These are phyloP conservation scores for Corinectria fuckeliana DNA, from an alignment of 2,329 filamentous ascomycete species.

Conservation along the genomic window DNA sequence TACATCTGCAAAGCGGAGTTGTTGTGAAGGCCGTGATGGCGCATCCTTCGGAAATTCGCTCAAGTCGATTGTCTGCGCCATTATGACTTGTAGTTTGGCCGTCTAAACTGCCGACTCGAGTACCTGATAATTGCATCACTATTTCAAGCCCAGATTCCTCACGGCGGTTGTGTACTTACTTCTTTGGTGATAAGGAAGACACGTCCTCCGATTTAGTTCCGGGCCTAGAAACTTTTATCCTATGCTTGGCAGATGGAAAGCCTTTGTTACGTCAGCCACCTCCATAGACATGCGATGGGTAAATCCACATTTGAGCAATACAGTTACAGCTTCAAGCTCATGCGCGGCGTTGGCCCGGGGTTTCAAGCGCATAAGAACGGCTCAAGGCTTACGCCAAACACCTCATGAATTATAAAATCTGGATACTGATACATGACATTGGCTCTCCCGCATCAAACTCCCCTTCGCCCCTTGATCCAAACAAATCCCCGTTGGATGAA, in stretches of 20 bases:
- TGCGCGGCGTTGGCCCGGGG: background rate
- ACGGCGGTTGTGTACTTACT: background rate
- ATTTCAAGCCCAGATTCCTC: background rate
- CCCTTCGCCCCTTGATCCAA: constrained; percentile 31
- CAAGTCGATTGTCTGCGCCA: constrained; percentile 32
- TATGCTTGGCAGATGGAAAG: constrained; percentile 17
- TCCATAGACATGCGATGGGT: background rate
- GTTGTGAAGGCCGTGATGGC: constrained; percentile 25
- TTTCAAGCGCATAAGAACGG: background rate
- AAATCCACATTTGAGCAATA: background rate
- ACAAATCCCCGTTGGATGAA: constrained; percentile 15
- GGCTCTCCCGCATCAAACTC: constrained; percentile 32
- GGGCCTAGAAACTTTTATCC: constrained; percentile 18
- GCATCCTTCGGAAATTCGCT: constrained; percentile 32
- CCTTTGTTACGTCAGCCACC: constrained; percentile 33
- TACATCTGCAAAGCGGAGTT: constrained; percentile 38
- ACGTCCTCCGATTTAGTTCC: constrained; percentile 14
- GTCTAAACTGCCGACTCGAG: background rate
- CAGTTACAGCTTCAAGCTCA: background rate
- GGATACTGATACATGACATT: constrained; percentile 25
- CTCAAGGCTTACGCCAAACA: background rate
- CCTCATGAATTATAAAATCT: constrained; percentile 12
- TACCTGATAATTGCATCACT: background rate
- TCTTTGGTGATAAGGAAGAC: background rate
- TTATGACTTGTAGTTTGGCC: background rate